phyloP scores from a whole-genome alignment of 2,329 filamentous ascomycete genomes.

The Pseudovirgaria hyperparasitica region DNA sequence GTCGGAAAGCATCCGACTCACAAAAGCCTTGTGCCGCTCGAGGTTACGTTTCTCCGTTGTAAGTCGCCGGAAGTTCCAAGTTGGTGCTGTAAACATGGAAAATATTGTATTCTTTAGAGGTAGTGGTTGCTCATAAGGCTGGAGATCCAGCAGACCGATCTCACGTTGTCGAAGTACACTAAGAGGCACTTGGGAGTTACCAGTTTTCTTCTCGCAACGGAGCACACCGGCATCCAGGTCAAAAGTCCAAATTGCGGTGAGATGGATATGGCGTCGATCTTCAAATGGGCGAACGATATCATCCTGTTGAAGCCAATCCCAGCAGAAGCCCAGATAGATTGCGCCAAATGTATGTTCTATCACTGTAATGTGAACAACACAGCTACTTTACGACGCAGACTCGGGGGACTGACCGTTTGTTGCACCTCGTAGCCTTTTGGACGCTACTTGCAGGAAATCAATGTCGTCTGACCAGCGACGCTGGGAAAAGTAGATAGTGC shows the following conservation, averaged over 20 bases:
- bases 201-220: constrained; percentile 6
- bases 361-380: constrained; percentile 5
- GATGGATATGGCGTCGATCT: constrained; percentile 5
- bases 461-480: constrained; percentile 6
- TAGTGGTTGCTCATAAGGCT: constrained; percentile 7
- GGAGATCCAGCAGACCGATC: constrained; percentile 8
- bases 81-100: constrained; percentile 4
- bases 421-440: constrained; percentile 5
- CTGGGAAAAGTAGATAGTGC: constrained; percentile 7
- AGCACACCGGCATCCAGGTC: constrained; percentile 8
- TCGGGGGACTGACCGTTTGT: constrained; percentile 5
- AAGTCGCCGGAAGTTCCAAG: constrained; percentile 6
- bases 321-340: constrained; percentile 5
- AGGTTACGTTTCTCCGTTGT: constrained; percentile 4
- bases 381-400: constrained; percentile 2
- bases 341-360: constrained; percentile 8
- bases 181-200: constrained; percentile 7
- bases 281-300: constrained; percentile 7
- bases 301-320: constrained; percentile 7
- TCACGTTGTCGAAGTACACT: constrained; percentile 7
- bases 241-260: constrained; percentile 7
- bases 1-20: constrained; percentile 7
- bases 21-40: constrained; percentile 7
- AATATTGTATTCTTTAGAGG: constrained; percentile 5
- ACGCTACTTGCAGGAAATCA: constrained; percentile 6